A percentile compares a stretch with the other conserved stretches of the same genome.
Conservation (phyloP, 805 yeast species). For the Candida qinlingensis region DNA sequence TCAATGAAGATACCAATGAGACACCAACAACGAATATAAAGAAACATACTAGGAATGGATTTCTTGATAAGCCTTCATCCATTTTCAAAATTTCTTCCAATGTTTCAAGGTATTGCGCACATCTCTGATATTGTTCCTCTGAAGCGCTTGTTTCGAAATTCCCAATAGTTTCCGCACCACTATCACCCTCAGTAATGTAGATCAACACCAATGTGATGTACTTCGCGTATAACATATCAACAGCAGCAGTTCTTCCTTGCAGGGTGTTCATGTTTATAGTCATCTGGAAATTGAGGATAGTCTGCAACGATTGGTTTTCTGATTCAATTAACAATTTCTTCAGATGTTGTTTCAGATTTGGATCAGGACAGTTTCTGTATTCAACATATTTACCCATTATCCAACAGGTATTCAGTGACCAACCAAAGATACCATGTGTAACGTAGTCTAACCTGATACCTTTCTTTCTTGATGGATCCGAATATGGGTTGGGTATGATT, state of each 20-base stretch:
- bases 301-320: conserved; percentile 7
- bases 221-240: conserved; percentile 20
- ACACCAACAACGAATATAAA: conserved; percentile 19
- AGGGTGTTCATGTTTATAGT: conserved; percentile 7
- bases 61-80: conserved; percentile 17
- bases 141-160: conserved; percentile 14
- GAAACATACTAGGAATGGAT: conserved; percentile 19
- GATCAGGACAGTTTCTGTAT: conserved; percentile 10
- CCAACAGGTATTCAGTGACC: conserved; percentile 31
- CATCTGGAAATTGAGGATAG: background rate
- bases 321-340: conserved; percentile 16
- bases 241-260: conserved; percentile 10
- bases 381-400: conserved; percentile 28
- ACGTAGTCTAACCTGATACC: conserved; percentile 25
- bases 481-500: conserved; percentile 24
- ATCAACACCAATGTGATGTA: conserved; percentile 16
- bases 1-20: conserved; percentile 18
- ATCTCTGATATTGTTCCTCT: conserved; percentile 9
- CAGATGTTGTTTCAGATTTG: background rate
- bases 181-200: conserved; percentile 15
- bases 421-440: conserved; percentile 33
- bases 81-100: conserved; percentile 15
- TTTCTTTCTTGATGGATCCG: conserved; percentile 24
- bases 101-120: conserved; percentile 16
- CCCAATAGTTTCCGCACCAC: conserved; percentile 12